Base-by-base conservation (phyloP, 345 rosid species). In the Euphorbia pulcherrima region DNA sequence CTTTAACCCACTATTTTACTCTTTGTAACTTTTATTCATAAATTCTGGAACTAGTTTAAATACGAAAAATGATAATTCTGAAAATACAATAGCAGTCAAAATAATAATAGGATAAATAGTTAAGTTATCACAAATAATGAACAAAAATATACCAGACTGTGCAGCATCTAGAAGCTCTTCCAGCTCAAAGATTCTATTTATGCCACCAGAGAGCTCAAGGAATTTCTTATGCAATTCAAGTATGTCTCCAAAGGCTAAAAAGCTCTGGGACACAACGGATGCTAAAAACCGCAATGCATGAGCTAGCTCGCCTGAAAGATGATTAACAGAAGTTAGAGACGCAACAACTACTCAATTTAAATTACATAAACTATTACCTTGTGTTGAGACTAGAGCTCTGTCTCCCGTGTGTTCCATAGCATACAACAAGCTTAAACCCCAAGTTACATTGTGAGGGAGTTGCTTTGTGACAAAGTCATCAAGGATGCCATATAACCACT, bases 401-500 rank as follows among this genome's bases (percentile, higher is more conserved):
- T 94, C 97, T 74, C 97, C 97, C 75, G 73, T 86, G 87, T 89
- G 97, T 70, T 94, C 97, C 72, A 91, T 63, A 52, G 96, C 96
- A 83, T 91, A 94, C 77, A 94, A 69, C 83, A 94, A 86, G 78
- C 97, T 94, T 87, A 94, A 82, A 27, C 96, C 92, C 97, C 97
- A 94, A 18, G 99, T 94, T 69, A 91, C 99, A 71, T 91, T 92
- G 79, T 89, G 88, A 28, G 99, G 99, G 44, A 94, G 92, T 78
- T 91, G 99, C 85, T 91, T 92, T n/a, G 97, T 94, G 61, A 94
- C 92, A 75, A 91, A 94, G 83, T 89, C 93, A 79, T 94, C 97
- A 28, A 94, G 71, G 67, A 94, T 83, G 44, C 96, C 99, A 75
- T 82, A 91, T 57, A 86, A 60, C 99, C 97, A 94, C 83, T 88